Conservation (phyloP, 192 early-diverging fungal species). For the Coemansia sp. region DNA sequence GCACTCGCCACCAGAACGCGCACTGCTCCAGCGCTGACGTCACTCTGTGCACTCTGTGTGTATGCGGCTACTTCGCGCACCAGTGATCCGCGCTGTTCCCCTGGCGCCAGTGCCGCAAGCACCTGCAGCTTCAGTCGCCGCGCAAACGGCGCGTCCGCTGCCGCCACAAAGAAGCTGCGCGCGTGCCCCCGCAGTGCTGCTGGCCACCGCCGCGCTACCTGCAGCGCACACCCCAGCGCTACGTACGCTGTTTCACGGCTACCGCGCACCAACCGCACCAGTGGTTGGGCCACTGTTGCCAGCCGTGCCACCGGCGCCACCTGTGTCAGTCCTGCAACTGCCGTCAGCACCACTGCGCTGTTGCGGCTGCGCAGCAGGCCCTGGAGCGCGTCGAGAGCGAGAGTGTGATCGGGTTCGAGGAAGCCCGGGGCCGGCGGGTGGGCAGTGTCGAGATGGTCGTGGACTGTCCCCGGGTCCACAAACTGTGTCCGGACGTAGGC, state of each 20-base stretch:
- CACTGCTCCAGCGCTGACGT: slow-evolving; percentile 31
- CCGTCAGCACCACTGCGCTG: slow-evolving; percentile 74
- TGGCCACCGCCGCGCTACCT: slow-evolving; percentile 69
- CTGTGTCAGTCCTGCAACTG: slow-evolving; percentile 67
- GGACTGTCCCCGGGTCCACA: slow-evolving; percentile 12
- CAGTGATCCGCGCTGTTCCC: slow-evolving; percentile 62
- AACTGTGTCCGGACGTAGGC: slow-evolving; percentile 74
- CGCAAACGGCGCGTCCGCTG: slow-evolving; percentile 74
- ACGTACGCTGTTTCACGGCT: slow-evolving; percentile 79
- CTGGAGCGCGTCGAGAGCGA: slow-evolving; percentile 64
- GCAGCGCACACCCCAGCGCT: slow-evolving; percentile 72
- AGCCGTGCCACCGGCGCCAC: slow-evolving; percentile 60
- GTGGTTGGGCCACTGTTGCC: slow-evolving; percentile 62
- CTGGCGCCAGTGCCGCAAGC: slow-evolving; percentile 64
- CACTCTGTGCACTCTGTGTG: slow-evolving; percentile 25
- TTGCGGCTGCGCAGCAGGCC: slow-evolving; percentile 85
- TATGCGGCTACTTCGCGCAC: slow-evolving; percentile 69
- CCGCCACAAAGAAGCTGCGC: slow-evolving; percentile 78
- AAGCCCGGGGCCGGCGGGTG: background rate
- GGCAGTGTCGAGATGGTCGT: background rate
- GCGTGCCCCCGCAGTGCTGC: slow-evolving; percentile 68
- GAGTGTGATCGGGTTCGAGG: slow-evolving; percentile 79
- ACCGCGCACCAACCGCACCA: slow-evolving; percentile 72
- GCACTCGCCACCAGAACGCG: slow-evolving; percentile 37
- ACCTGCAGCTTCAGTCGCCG: slow-evolving; percentile 85